Conservation (phyloP, 2,329 filamentous ascomycete genomes). For the Sporothrix protearum region DNA sequence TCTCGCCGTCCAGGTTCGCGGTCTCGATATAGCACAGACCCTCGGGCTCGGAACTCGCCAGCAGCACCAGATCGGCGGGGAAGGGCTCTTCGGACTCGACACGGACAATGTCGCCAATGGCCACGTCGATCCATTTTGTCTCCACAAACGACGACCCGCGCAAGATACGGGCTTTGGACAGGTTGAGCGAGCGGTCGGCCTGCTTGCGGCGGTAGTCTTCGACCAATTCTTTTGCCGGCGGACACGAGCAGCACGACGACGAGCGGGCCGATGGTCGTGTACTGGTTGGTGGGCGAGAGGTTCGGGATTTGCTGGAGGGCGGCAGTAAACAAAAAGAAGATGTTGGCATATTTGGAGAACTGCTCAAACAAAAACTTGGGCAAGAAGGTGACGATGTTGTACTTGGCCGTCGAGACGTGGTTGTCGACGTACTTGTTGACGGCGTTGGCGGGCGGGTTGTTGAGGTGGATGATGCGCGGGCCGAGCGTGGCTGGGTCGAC, state of each 20-base stretch:
- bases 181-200: conserved; percentile 83
- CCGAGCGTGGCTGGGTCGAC: conserved; percentile 87
- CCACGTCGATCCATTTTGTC: conserved; percentile 88
- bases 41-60: conserved; percentile 95
- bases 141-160: conserved; percentile 80
- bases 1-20: conserved; percentile 94
- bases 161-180: conserved; percentile 77
- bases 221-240: conserved; percentile 88
- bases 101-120: conserved; percentile 86
- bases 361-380: conserved; percentile 98
- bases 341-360: conserved; percentile 97
- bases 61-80: conserved; percentile 84
- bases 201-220: conserved; percentile 89
- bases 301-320: conserved; percentile 91
- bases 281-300: conserved; percentile 90
- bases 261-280: conserved; percentile 94
- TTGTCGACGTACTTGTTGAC: conserved; percentile 92
- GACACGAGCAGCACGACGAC: conserved; percentile 89
- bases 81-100: conserved; percentile 95
- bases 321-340: conserved; percentile 98
- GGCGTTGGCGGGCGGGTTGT: conserved; percentile 90
- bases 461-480: conserved; percentile 88
- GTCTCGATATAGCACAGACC: conserved; percentile 98
- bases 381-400: conserved; percentile 87
- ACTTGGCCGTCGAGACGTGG: conserved; percentile 95